Evolutionary conservation across 148 eudicot species (phyloP).

Genomic region (Rhododendron mucronatum): DNA sequence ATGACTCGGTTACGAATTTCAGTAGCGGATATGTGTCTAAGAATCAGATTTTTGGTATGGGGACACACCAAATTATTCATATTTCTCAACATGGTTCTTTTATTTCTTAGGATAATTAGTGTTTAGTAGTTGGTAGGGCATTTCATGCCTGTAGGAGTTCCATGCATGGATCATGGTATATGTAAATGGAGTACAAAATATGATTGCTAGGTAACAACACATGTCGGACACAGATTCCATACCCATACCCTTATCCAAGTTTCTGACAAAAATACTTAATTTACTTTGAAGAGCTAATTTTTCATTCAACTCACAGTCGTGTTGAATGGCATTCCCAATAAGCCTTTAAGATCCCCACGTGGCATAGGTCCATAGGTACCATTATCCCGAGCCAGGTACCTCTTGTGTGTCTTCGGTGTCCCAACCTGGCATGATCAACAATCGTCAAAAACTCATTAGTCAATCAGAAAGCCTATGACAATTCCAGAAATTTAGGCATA

Average conservation of each 20-base stretch:
- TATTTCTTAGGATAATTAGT: neutral
- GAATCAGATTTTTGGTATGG: neutral
- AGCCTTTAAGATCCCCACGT: conserved; percentile 64
- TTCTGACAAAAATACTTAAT: neutral
- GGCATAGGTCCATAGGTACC: conserved; percentile 99
- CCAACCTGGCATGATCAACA: conserved; percentile 56
- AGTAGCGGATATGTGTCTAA: neutral
- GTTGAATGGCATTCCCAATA: conserved; percentile 96
- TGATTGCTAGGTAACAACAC: neutral
- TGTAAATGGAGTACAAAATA: neutral
- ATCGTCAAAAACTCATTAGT: neutral
- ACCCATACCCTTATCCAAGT: neutral
- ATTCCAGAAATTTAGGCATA: neutral
- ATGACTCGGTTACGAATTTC: neutral
- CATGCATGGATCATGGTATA: neutral
- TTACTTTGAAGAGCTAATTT: neutral
- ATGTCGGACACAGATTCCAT: neutral
- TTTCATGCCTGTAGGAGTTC: neutral
- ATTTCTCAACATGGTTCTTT: neutral
- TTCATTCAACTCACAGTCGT: conserved; percentile 64
- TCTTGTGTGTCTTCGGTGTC: conserved; percentile 89
- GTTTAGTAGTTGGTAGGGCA: neutral
- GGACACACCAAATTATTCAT: neutral
- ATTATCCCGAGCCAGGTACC: conserved; percentile 93
- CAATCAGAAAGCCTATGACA: conserved; percentile 1